Evolutionary conservation across 306 rosid genomes (phyloP).

Genomic region (Trifolium repens): DNA sequence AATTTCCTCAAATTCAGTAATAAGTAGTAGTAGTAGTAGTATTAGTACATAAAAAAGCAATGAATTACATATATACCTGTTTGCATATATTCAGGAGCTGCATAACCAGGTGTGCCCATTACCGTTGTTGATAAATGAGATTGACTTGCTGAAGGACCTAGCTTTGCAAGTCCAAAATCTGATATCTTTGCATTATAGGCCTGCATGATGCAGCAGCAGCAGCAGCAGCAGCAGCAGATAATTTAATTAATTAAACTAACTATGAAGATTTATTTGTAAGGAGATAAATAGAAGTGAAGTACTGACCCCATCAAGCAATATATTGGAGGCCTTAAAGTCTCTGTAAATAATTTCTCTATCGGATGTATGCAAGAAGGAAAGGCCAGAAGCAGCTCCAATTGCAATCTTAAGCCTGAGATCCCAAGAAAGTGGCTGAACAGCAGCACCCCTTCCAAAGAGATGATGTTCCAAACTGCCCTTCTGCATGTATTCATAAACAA

Average conservation of each 20-base stretch:
- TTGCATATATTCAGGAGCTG: constrained; percentile 94
- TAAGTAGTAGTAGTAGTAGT: neutral
- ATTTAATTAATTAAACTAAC: constrained; percentile 19
- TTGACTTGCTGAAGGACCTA: constrained; percentile 96
- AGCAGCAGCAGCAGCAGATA: neutral
- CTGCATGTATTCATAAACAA: constrained; percentile 91
- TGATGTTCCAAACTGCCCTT: constrained; percentile 92
- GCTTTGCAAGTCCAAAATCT: constrained; percentile 94
- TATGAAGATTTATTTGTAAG: neutral
- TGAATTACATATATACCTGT: constrained; percentile 56
- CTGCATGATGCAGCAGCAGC: constrained; percentile 50
- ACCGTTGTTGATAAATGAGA: constrained; percentile 94
- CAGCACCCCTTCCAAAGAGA: constrained; percentile 93
- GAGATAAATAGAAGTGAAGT: neutral
- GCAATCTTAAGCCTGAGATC: constrained; percentile 84
- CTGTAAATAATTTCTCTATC: constrained; percentile 90
- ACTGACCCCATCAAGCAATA: constrained; percentile 86
- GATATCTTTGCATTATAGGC: constrained; percentile 86
- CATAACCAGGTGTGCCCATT: constrained; percentile 97
- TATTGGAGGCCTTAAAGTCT: constrained; percentile 96
- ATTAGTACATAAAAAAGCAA: too few species aligned
- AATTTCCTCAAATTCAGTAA: neutral
- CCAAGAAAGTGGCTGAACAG: constrained; percentile 86
- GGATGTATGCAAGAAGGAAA: constrained; percentile 86
- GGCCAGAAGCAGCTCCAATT: constrained; percentile 94